Conservation (phyloP, 2,329 filamentous ascomycete genomes). For the Penicillium hesseltinei region DNA sequence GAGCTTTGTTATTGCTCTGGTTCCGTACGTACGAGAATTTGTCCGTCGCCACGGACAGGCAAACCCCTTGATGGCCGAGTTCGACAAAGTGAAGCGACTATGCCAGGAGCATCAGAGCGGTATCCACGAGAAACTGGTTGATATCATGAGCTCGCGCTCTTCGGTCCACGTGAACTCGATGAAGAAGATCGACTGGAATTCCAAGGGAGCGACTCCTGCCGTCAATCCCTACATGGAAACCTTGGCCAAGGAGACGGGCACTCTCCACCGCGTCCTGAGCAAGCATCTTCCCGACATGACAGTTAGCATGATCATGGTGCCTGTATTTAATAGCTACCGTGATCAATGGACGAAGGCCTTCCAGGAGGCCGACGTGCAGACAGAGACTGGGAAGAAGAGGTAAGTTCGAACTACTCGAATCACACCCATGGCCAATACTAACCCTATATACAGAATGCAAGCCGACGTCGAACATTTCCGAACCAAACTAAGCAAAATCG, state of each 20-base stretch:
- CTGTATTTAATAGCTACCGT: constrained; percentile 78
- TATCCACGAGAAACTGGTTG: constrained; percentile 88
- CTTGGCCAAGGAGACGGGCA: constrained; percentile 79
- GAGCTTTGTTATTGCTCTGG: constrained; percentile 79
- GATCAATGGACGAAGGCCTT: constrained; percentile 75
- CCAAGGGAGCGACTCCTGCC: constrained; percentile 43
- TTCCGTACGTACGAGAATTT: constrained; percentile 89
- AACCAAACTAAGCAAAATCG: constrained; percentile 69
- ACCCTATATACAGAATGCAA: constrained; percentile 59
- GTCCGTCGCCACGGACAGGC: constrained; percentile 70
- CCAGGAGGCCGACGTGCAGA: constrained; percentile 62
- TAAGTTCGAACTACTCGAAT: constrained; percentile 43
- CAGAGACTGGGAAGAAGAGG: constrained; percentile 68
- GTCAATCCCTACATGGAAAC: constrained; percentile 80
- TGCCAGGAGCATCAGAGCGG: constrained; percentile 86
- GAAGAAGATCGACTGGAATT: constrained; percentile 73
- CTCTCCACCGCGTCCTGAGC: constrained; percentile 76
- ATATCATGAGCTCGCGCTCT: constrained; percentile 83
- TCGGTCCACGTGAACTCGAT: constrained; percentile 71
- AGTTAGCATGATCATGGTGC: constrained; percentile 78
- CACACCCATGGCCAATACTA: constrained; percentile 4
- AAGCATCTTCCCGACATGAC: constrained; percentile 77
- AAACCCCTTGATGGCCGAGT: constrained; percentile 68
- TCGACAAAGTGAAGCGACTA: constrained; percentile 79
- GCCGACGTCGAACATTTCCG: constrained; percentile 73